Base-by-base conservation (phyloP, 805 yeast genomes). In the Myxozyma vanderwaltii region DNA sequence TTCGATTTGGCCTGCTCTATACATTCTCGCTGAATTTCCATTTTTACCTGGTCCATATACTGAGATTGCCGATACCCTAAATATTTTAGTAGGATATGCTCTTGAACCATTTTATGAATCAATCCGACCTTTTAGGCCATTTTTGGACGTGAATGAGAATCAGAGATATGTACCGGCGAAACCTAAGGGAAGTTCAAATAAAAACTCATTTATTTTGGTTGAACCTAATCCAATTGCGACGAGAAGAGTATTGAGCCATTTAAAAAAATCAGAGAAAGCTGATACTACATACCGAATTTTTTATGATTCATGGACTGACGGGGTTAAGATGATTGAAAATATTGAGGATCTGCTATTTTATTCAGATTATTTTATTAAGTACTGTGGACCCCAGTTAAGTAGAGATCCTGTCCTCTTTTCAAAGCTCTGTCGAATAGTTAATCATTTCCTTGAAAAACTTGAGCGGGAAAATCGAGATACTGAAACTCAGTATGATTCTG, bases 401-500 rank as follows among this genome's bases (percentile, higher is more conserved):
- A 67, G 76, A 26, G 76, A 79, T 67, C 68, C 84, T 1, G 66
- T 70, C 1, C 71, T 89, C 1, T 72, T 88, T 13, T 74, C 82
- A 6, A 82, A 85, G 63, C 53, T 91, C 0, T 81, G 89, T 56
- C 82, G 88, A 41, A 80, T 89, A n/a, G 85, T 82, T 13, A 43
- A 29, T 24, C 45, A 52, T 29, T 49, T 31, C 21, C 17, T 68
- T 15, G 63, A 7, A 51, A 59, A 36, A 24, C 54, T 17, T 41
- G 63, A 38, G 8, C 21, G 21, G 12, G 26, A 46, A 8, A 35
- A n/a, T n/a, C n/a, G 6, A 17, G 40, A 51, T 24, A 5, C 23
- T 19, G 65, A 6, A 68, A 68, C 24, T 1, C 56, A 63, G 10
- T 50, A 72, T 12, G 66, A 71, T 2, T 21, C 40, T 17, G 69